A percentile compares a stretch with the other conserved stretches of the same genome.
These are phyloP conservation scores for Kalmanozyma brasiliensis DNA, from an alignment of 1,284 basidiomycete genomes.

Conservation along the genomic window DNA sequence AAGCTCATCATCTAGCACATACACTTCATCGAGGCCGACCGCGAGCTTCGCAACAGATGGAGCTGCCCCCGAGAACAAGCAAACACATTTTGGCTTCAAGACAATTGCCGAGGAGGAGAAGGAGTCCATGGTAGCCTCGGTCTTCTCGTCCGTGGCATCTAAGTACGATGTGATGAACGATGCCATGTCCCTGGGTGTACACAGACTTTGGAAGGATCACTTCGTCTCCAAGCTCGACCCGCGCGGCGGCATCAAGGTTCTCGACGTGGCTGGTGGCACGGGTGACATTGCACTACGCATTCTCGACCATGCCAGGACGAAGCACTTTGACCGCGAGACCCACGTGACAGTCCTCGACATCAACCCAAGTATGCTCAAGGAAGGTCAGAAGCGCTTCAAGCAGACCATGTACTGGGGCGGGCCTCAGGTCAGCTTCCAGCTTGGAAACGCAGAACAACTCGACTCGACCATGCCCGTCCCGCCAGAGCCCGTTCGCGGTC, in stretches of 20 bases:
- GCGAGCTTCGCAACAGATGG: conserved; percentile 19
- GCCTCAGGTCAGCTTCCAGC: conserved; percentile 90
- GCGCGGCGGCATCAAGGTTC: conserved; percentile 74
- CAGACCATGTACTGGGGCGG: conserved; percentile 73
- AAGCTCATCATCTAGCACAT: conserved; percentile 7
- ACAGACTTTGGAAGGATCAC: conserved; percentile 96
- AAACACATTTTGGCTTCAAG: conserved; percentile 90
- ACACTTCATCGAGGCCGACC: conserved; percentile 19
- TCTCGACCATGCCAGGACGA: conserved; percentile 88
- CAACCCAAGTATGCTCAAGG: conserved; percentile 92
- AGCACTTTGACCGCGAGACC: conserved; percentile 75
- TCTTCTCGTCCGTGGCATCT: conserved; percentile 95
- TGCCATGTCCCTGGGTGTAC: conserved; percentile 94
- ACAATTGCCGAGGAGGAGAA: conserved; percentile 82
- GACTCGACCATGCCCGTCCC: conserved; percentile 52
- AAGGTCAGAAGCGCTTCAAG: conserved; percentile 81
- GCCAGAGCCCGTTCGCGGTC: conserved; percentile 27
- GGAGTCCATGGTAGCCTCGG: conserved; percentile 79
- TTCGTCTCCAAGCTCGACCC: conserved; percentile 84
- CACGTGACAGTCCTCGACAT: conserved; percentile 93
- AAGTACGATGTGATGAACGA: conserved; percentile 99
- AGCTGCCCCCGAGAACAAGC: conserved; percentile 33
- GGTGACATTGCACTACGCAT: conserved; percentile 97
- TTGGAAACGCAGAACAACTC: conserved; percentile 91
- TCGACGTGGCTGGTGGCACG: conserved; percentile 95